Conservation (phyloP, 2,329 filamentous ascomycete genomes). For the Hirsutella minnesotensis region DNA sequence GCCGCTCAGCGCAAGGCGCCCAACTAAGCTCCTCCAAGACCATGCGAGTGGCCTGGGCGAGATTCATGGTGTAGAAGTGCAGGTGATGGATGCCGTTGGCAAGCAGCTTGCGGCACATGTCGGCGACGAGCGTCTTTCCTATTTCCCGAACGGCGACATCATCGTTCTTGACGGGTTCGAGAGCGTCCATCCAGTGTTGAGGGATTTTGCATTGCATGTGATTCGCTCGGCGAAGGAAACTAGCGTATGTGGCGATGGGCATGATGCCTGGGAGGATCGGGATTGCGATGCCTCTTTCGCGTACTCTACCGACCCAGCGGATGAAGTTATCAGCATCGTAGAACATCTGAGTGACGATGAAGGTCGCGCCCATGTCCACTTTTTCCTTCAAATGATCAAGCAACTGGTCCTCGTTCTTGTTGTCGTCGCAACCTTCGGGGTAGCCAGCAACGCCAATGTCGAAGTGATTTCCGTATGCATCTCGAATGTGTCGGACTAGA, state of each 20-base stretch:
- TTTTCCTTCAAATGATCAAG: conserved; percentile 95
- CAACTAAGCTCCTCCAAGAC: conserved; percentile 82
- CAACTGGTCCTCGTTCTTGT: conserved; percentile 72
- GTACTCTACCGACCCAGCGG: conserved; percentile 77
- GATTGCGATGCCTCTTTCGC: conserved; percentile 70
- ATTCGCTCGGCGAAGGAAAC: conserved; percentile 78
- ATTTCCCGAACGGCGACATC: conserved; percentile 85
- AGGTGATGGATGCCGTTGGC: conserved; percentile 74
- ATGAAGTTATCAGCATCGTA: conserved; percentile 96
- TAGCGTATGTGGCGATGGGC: conserved; percentile 84
- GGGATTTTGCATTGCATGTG: conserved; percentile 86
- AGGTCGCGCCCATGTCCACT: conserved; percentile 83
- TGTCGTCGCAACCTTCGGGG: conserved; percentile 89
- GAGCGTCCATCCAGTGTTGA: conserved; percentile 61
- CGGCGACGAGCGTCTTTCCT: conserved; percentile 74
- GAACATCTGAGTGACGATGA: conserved; percentile 98
- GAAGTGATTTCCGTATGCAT: conserved; percentile 63
- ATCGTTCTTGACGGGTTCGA: conserved; percentile 95
- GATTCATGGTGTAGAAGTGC: conserved; percentile 99
- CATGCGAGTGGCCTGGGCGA: conserved; percentile 88
- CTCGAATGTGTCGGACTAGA: conserved; percentile 71
- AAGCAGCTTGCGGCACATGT: conserved; percentile 81
- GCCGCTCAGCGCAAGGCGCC: conserved; percentile 64
- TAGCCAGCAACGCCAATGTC: conserved; percentile 97
- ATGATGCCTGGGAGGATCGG: conserved; percentile 83